These are phyloP conservation scores for Eucommia ulmoides DNA, from an alignment of 257 asterid species.

Conservation along the genomic window DNA sequence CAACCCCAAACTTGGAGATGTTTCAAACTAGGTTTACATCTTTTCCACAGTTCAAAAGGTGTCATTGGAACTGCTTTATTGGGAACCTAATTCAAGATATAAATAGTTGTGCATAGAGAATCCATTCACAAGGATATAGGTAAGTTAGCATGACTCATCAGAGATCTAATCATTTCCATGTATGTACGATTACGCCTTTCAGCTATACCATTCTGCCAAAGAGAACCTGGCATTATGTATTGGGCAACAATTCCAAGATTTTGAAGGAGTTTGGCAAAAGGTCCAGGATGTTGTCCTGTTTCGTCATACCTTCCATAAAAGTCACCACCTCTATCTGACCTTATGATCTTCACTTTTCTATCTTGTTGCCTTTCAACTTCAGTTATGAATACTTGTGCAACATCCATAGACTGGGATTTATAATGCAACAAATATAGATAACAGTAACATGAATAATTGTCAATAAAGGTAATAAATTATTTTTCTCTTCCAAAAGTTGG, in stretches of 20 bases:
- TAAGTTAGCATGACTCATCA: neutral
- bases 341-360: slow-evolving; percentile 2
- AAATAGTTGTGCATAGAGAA: neutral
- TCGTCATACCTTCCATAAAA: slow-evolving; percentile 1
- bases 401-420: neutral
- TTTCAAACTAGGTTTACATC: neutral
- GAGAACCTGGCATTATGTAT: neutral
- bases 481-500: neutral
- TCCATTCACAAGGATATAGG: neutral
- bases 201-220: neutral
- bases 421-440: neutral
- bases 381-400: neutral
- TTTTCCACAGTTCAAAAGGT: neutral
- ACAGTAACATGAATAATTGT: neutral
- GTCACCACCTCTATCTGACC: slow-evolving; percentile 1
- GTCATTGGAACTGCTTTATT: neutral
- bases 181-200: neutral
- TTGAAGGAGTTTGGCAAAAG: neutral
- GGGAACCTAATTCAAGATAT: neutral
- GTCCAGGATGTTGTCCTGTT: neutral
- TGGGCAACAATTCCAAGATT: neutral
- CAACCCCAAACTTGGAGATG: neutral
- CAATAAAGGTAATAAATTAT: neutral
- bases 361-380: slow-evolving; percentile 1
- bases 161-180: neutral